Base-by-base conservation (phyloP, 345 rosid species). In the Murraya koenigii region DNA sequence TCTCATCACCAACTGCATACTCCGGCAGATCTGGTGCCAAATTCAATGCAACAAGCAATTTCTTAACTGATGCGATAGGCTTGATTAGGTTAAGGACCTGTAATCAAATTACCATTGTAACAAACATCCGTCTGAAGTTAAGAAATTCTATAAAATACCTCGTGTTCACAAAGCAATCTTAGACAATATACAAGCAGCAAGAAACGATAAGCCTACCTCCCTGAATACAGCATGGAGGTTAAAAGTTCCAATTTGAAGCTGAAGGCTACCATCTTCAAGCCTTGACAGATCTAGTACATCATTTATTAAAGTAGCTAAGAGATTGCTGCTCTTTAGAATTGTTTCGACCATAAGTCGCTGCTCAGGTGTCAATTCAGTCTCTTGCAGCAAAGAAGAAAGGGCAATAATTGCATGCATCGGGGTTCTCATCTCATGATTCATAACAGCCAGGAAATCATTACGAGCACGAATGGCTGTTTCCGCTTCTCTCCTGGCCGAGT, bases 371-470 rank as follows among this genome's bases (percentile, higher is more conserved):
- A 97, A 79, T 80, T 94, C 93, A 13, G 99, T 94, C 83, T 97
- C 99, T 89, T 89, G 99, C 47, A 97, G 93, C 78, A 97, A 83
- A n/a, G 98, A 94, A 68, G 99, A 94, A 72, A 97, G 94, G 55
- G 99, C 99, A 36, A 97, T 91, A 79, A 94, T 86, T 7, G 96
- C 98, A 80, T 97, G 97, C 99, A 97, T 97, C 8, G 99, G 99
- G 39, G 97, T 97, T 80, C 97, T 89, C 99, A 97, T 97, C 83
- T 97, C 98, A 81, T 97, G 97, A 84, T 97, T 94, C 99, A 97
- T 97, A 72, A 97, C 99, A 38, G 97, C 98, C 83, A 97, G 80
- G 90, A 97, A 97, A 86, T 93, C 98, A 71, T 97, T 97, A 14
- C 97, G 96, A 62, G 99, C 98, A 79, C 89, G 88, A 72, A 97